These are phyloP conservation scores for Hansenula lynferdii DNA, from an alignment of 1,139 yeast genomes.

Conservation along the genomic window DNA sequence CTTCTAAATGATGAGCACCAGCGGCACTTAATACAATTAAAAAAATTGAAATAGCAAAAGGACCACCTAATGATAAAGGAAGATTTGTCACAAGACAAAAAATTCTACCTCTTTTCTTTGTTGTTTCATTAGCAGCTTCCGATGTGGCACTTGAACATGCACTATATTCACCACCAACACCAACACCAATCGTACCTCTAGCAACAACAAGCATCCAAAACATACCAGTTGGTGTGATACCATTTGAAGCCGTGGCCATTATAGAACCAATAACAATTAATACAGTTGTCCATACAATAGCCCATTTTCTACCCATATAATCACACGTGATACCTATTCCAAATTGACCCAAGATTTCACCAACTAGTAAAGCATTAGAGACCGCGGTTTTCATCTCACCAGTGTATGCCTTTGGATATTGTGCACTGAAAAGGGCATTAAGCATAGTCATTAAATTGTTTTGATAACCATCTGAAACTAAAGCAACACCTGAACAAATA, in stretches of 20 bases:
- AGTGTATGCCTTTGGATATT: conserved; percentile 40
- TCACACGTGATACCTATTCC: conserved; percentile 52
- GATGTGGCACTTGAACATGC: conserved; percentile 65
- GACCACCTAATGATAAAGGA: conserved; percentile 73
- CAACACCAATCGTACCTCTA: conserved; percentile 69
- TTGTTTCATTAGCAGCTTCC: conserved; percentile 70
- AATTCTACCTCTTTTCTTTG: conserved; percentile 57
- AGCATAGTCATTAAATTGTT: conserved; percentile 59
- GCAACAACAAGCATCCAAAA: conserved; percentile 72
- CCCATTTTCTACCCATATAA: conserved; percentile 53
- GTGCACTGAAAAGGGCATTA: conserved; percentile 41
- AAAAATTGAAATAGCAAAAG: conserved; percentile 65
- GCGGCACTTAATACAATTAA: conserved; percentile 62
- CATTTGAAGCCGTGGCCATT: conserved; percentile 55
- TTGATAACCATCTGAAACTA: conserved; percentile 61
- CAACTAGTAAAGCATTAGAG: conserved; percentile 53
- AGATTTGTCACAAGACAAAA: conserved; percentile 66
- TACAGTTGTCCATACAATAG: conserved; percentile 49
- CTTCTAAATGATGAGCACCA: conserved; percentile 40
- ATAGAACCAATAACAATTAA: conserved; percentile 52
- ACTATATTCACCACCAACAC: conserved; percentile 71
- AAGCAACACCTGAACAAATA: conserved; percentile 42
- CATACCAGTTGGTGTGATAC: conserved; percentile 45
- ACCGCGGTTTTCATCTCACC: conserved; percentile 47
- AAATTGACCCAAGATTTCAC: conserved; percentile 56